A percentile compares a stretch with the other conserved stretches of the same genome.
These are phyloP conservation scores for Lunularia cruciata DNA, from an alignment of 225 moss, liverwort and hornwort species.

Conservation along the genomic window DNA sequence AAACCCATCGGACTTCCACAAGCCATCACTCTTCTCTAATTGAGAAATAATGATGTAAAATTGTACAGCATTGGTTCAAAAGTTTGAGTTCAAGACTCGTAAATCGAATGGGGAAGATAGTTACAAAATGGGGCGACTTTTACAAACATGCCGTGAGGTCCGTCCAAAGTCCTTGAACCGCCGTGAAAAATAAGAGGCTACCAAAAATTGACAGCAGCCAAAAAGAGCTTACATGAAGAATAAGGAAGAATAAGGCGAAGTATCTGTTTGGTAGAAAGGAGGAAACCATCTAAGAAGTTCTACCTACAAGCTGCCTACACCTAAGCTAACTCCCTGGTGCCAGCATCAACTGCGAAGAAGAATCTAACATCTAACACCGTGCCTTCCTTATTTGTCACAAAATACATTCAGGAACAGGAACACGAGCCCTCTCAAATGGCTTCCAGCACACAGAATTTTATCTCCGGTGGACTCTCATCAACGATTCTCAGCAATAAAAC, in stretches of 20 bases:
- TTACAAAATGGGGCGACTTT: constrained; percentile 20
- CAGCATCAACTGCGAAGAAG: constrained; percentile 6
- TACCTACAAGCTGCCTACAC: constrained; percentile 11
- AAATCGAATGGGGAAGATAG: neutral
- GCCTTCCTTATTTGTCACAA: constrained; percentile 14
- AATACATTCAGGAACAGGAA: constrained; percentile 8
- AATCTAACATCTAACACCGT: neutral
- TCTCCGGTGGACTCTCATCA: neutral
- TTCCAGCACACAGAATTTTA: neutral
- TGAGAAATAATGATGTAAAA: too few species aligned
- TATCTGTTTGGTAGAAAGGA: neutral
- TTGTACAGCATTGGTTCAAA: neutral
- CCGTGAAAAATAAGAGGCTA: neutral
- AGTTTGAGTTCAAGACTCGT: neutral
- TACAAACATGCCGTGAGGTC: constrained; percentile 10
- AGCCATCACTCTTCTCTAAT: too few species aligned
- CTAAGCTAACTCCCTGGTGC: constrained; percentile 9
- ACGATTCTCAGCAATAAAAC: constrained; percentile 70
- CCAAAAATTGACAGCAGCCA: constrained; percentile 9
- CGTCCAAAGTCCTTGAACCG: constrained; percentile 1
- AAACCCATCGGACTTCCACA: too few species aligned
- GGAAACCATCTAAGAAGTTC: constrained; percentile 17
- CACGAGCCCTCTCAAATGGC: constrained; percentile 1
- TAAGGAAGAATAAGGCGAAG: neutral
- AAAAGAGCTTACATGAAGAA: constrained; percentile 4